Conservation (phyloP, 371 early-diverging fungal genomes). For the Syncephalastrum racemosum region DNA sequence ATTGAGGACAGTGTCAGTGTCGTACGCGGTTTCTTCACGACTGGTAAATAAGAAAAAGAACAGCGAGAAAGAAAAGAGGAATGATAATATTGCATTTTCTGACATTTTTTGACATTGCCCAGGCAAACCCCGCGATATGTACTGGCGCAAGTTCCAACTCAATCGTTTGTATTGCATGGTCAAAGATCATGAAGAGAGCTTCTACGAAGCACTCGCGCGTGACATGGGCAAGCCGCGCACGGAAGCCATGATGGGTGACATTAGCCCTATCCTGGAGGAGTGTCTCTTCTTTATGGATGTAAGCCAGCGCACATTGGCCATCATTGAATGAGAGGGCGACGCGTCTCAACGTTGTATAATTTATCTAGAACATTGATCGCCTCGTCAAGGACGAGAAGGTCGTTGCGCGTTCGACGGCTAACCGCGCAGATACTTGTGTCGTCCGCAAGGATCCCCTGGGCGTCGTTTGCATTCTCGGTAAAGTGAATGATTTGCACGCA, state of each 20-base stretch:
- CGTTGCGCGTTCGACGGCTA: conserved; percentile 22
- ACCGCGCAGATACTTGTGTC: conserved; percentile 40
- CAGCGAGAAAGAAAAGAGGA: conserved; percentile 25
- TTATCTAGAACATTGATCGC: conserved; percentile 54
- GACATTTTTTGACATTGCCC: conserved; percentile 11
- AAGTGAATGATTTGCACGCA: neutral
- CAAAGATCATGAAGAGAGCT: conserved; percentile 61
- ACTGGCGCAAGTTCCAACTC: conserved; percentile 68
- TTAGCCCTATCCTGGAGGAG: conserved; percentile 58
- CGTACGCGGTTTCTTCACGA: conserved; percentile 16
- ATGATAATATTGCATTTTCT: conserved; percentile 25
- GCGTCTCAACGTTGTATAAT: neutral
- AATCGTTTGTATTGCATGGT: conserved; percentile 61
- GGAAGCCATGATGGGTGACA: conserved; percentile 60
- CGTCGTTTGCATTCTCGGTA: conserved; percentile 61
- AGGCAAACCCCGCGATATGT: conserved; percentile 30
- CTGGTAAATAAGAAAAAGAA: no score
- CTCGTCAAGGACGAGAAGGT: conserved; percentile 55
- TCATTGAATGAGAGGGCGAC: neutral
- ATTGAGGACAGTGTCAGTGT: conserved; percentile 19
- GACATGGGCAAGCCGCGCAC: conserved; percentile 69
- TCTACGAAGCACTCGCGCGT: conserved; percentile 60
- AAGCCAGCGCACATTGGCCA: neutral
- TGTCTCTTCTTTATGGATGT: conserved; percentile 43
- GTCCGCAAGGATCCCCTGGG: conserved; percentile 80